Base-by-base conservation (phyloP, 148 eudicot species). In the Gaultheria prostrata region DNA sequence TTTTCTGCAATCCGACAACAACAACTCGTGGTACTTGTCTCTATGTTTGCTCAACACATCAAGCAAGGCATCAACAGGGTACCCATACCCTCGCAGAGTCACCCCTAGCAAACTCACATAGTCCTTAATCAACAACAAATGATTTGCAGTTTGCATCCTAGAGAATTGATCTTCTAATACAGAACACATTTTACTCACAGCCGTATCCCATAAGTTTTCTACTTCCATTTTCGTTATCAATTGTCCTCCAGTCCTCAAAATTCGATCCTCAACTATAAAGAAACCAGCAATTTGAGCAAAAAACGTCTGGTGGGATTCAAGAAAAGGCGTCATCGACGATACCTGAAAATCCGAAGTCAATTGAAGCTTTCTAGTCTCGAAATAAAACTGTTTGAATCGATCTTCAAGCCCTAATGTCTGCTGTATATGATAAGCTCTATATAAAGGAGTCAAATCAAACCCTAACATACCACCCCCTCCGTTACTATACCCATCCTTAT, bases 251-350 rank as follows among this genome's bases (percentile, higher is more conserved):
- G 99, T 97, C 91, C 99, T 97, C 83, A 89, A 85, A 85, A 97
- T 92, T 80, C 95, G 83, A 90, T 97, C 98, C 80, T 97, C 99
- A 26, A 97, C 99, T 14, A 97, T 93, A 71, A 97, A 97, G 82
- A 97, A 97, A 51, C 99, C 99, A 1, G 99, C 98, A 85, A 97
- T 97, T 78, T 97, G 99, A 0, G 99, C 97, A 57, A 97, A 94
- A 82, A 97, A 97, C 0, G 98, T 97, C 86, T 97, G 99, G 77
- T 97, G 99, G 0, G 98, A 94, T 86, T 97, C 99, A 21, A 97
- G 87, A 83, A 97, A 97, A 8, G 99, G 98, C 0, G 95, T 97
- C 97, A 94, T 94, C 0, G 99, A 93, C 1, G 99, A 94, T 13
- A 97, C 95, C 91, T 97, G 99, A 84, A 94, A 96, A 86, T 97